Conservation (phyloP, 371 early-diverging fungal genomes). For the Saksenaea vasiformis region DNA sequence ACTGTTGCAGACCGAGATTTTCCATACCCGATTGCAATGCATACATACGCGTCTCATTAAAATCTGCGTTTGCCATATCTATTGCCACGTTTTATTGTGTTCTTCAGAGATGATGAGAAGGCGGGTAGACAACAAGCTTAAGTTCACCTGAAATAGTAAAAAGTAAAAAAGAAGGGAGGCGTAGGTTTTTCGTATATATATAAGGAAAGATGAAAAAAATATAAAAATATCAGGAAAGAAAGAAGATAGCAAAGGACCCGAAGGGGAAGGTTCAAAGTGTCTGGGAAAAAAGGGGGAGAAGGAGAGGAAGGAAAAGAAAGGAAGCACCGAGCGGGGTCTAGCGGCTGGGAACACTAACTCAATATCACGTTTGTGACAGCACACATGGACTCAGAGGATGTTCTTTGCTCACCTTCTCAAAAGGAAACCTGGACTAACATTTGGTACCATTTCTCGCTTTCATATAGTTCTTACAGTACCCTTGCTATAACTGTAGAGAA, state of each 20-base stretch:
- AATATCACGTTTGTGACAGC: constrained; percentile 2
- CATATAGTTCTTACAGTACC: no score
- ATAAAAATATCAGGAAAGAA: not conserved
- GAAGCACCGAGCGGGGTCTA: not conserved
- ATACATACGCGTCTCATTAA: constrained; percentile 1
- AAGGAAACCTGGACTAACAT: no score
- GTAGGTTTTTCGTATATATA: not conserved
- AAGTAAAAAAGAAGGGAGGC: not conserved
- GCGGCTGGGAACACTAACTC: not conserved
- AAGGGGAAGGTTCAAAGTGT: constrained; percentile 3
- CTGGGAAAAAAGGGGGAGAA: not conserved
- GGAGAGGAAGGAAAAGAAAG: not conserved
- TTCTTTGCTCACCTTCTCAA: no score
- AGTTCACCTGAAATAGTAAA: constrained; percentile 1
- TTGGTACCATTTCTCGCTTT: no score
- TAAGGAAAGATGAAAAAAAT: not conserved
- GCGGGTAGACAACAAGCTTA: not conserved
- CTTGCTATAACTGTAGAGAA: no score
- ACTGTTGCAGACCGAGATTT: not conserved
- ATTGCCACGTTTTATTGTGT: not conserved
- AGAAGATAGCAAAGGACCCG: not conserved
- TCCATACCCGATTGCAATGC: not conserved
- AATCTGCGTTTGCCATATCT: not conserved
- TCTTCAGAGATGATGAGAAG: constrained; percentile 1
- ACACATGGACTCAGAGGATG: not conserved